phyloP scores from a whole-genome alignment of 495 filamentous ascomycete species.

The Aspergillus olivimuriae region DNA sequence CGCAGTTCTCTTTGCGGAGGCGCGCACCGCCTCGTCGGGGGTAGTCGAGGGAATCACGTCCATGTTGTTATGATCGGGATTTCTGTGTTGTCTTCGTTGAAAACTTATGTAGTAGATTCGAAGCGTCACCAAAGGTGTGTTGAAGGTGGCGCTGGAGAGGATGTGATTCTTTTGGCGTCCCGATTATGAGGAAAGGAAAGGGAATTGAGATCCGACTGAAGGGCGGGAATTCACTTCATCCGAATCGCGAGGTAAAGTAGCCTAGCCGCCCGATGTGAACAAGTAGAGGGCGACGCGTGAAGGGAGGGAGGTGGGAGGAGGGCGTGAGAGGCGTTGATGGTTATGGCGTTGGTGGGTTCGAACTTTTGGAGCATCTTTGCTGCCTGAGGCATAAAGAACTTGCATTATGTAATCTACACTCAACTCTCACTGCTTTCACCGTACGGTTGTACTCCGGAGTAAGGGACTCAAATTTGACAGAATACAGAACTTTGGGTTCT shows the following conservation, averaged over 20 bases:
- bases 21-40: conserved; percentile 42
- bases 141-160: not conserved
- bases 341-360: conserved; percentile 4
- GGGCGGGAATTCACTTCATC: not conserved
- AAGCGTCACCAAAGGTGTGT: not conserved
- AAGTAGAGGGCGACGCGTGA: not conserved
- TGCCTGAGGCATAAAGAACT: conserved; percentile 21
- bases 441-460: too few species aligned
- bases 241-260: too few species aligned
- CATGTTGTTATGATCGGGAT: conserved; percentile 17
- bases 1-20: conserved; percentile 63
- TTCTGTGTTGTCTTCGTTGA: not conserved
- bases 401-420: too few species aligned
- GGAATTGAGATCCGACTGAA: not conserved
- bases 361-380: conserved; percentile 14
- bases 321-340: not conserved
- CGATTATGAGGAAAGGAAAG: not conserved
- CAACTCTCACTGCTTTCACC: too few species aligned
- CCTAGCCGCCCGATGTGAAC: too few species aligned
- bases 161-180: conserved; percentile 5
- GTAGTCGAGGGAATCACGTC: conserved; percentile 28
- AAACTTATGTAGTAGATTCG: not conserved
- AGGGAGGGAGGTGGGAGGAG: not conserved
- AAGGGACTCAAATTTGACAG: too few species aligned
- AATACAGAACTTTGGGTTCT: too few species aligned